phyloP scores from a whole-genome alignment of 805 yeast species.

The Candida lessepsii region DNA sequence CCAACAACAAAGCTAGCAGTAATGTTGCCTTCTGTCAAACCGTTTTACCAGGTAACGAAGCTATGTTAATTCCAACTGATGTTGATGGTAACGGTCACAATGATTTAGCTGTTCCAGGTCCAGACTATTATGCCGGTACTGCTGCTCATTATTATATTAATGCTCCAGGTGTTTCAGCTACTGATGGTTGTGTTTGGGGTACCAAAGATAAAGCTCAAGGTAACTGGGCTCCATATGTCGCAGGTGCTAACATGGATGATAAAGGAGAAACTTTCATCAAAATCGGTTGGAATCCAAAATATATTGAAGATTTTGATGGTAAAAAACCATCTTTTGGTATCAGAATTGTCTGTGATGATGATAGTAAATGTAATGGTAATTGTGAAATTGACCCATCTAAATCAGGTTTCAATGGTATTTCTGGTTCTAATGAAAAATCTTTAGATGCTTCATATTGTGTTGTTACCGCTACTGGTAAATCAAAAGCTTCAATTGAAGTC shows the following conservation, averaged over 20 bases:
- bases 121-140: slow-evolving; percentile 81
- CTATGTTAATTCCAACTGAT: slow-evolving; percentile 85
- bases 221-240: slow-evolving; percentile 93
- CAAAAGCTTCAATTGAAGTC: slow-evolving; percentile 71
- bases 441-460: slow-evolving; percentile 77
- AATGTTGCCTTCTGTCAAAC: slow-evolving; percentile 89
- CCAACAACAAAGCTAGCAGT: slow-evolving; percentile 53
- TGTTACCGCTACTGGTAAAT: slow-evolving; percentile 65
- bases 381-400: slow-evolving; percentile 79
- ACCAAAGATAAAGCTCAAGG: slow-evolving; percentile 65
- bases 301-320: slow-evolving; percentile 61
- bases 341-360: slow-evolving; percentile 70
- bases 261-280: slow-evolving; percentile 73
- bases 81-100: slow-evolving; percentile 49
- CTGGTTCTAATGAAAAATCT: slow-evolving; percentile 36
- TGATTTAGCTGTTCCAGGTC: slow-evolving; percentile 78
- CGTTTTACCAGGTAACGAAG: slow-evolving; percentile 91
- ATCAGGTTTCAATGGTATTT: slow-evolving; percentile 55
- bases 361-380: slow-evolving; percentile 69
- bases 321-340: slow-evolving; percentile 67
- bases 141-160: slow-evolving; percentile 86
- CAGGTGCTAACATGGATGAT: slow-evolving; percentile 81
- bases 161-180: slow-evolving; percentile 74
- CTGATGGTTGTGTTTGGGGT: slow-evolving; percentile 87
- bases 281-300: slow-evolving; percentile 89